Base-by-base conservation (phyloP, 805 yeast species). In the Candida qinlingensis region DNA sequence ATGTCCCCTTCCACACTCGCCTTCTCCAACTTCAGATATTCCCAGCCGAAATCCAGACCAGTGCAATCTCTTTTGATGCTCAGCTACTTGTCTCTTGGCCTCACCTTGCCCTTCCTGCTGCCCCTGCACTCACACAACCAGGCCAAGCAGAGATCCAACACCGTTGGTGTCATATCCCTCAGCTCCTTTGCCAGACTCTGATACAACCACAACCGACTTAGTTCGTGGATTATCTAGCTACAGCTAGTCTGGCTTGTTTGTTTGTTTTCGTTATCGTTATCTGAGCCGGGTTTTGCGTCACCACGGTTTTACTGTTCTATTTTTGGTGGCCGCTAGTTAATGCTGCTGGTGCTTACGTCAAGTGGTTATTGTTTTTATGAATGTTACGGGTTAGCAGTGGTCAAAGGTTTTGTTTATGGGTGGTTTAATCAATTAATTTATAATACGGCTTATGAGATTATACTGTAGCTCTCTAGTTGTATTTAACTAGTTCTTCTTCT, bases 21-120 rank as follows among this genome's bases (percentile, higher is more conserved):
- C 7, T 27, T 26, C 5, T 45, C 50, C 42, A 54, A 51, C 51
- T 52, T 57, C 51, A 55, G 58, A 54, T 57, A 57, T 51, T 26
- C 46, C 31, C 13, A 41, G 33, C 19, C 48, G 19, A 37, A 37
- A 42, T 42, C 50, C 34, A 43, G 45, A 41, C 40, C 44, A n/a
- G n/a, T 47, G 26, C 60, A 56, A 38, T 55, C 62, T 2, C 35
- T 56, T 13, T 41, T 58, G 11, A 58, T 58, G 62, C 51, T 58
- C n/a, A 48, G 56, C 33, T 58, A 58, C 48, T 35, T 58, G 10
- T 50, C 54, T 9, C 42, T 58, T 12, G 62, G 59, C 1, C 37
- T 58, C 29, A 58, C 62, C 12, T 38, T 56, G 36, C 62, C 62
- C 30, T 58, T 58, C 30, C 48, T 50, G 3, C 41, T 58, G 6